Conservation (phyloP, 306 rosid species). For the Argentina anserina region DNA sequence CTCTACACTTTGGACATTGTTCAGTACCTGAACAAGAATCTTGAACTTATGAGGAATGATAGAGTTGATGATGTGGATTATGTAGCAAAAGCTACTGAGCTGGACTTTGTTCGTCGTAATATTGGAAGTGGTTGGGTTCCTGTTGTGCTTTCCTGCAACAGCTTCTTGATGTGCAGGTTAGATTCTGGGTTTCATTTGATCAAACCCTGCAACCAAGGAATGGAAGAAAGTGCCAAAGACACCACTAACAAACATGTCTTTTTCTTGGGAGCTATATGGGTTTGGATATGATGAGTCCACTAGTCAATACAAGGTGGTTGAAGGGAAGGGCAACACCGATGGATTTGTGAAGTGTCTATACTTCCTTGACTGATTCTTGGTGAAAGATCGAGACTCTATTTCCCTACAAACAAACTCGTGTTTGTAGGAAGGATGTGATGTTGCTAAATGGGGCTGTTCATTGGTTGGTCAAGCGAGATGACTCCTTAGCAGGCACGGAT, state of each 20-base stretch:
- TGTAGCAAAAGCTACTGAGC: background rate
- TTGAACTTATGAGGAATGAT: background rate
- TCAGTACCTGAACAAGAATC: background rate
- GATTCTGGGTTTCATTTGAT: background rate
- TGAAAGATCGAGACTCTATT: background rate
- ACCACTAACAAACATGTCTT: background rate
- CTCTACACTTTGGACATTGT: background rate
- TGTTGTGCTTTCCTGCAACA: background rate
- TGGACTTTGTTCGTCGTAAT: background rate
- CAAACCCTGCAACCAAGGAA: background rate
- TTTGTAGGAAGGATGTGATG: background rate
- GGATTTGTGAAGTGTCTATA: background rate
- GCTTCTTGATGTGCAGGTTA: background rate
- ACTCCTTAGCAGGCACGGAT: no score
- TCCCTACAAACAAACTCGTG: background rate
- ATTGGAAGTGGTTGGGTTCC: background rate
- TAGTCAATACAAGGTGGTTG: background rate
- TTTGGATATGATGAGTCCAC: background rate
- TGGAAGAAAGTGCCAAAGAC: background rate
- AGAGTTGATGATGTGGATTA: background rate
- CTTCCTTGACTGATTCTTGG: background rate
- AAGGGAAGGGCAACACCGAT: background rate
- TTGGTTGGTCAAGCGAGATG: background rate
- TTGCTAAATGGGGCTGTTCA: background rate
- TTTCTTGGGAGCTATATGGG: constrained; percentile 1